A percentile compares a stretch with the other conserved stretches of the same genome.
phyloP scores from a whole-genome alignment of 768 basidiomycete species.

The Kwoniella botswanensis region DNA sequence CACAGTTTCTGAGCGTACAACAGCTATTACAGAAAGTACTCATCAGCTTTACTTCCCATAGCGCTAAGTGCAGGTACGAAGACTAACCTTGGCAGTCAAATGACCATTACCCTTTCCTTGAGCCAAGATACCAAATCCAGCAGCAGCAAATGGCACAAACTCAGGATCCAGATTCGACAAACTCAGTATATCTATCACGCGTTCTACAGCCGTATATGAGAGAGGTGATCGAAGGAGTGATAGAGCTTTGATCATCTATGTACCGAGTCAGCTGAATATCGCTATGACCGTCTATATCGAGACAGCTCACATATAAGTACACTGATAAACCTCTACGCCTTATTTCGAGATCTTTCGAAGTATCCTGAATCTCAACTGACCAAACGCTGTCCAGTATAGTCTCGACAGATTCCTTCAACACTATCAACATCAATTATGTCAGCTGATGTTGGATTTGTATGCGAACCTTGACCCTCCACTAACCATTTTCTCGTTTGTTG shows the following conservation, averaged over 20 bases:
- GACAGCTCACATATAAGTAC: conserved; percentile 39
- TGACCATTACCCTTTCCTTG: conserved; percentile 70
- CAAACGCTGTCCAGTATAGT: conserved; percentile 40
- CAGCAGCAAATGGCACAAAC: conserved; percentile 76
- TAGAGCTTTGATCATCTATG: conserved; percentile 77
- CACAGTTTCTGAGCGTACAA: conserved; percentile 65
- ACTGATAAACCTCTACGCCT: conserved; percentile 43
- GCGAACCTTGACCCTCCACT: conserved; percentile 24
- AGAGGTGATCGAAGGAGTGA: conserved; percentile 73
- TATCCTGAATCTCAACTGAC: conserved; percentile 52
- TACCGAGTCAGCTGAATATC: not conserved
- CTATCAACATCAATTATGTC: conserved; percentile 10
- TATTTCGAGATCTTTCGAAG: conserved; percentile 20
- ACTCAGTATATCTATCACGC: conserved; percentile 72
- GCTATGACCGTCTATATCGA: too few species aligned
- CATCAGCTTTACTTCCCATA: not conserved
- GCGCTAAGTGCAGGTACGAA: not conserved
- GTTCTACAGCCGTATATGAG: conserved; percentile 66
- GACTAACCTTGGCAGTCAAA: conserved; percentile 73
- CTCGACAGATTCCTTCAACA: conserved; percentile 33
- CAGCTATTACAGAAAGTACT: conserved; percentile 44
- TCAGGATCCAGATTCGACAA: conserved; percentile 61
- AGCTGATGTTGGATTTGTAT: not conserved
- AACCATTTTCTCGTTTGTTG: conserved; percentile 78
- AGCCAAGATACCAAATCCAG: conserved; percentile 70